These are phyloP conservation scores for Xylaria curta DNA, from an alignment of 495 filamentous ascomycete species.

Conservation along the genomic window DNA sequence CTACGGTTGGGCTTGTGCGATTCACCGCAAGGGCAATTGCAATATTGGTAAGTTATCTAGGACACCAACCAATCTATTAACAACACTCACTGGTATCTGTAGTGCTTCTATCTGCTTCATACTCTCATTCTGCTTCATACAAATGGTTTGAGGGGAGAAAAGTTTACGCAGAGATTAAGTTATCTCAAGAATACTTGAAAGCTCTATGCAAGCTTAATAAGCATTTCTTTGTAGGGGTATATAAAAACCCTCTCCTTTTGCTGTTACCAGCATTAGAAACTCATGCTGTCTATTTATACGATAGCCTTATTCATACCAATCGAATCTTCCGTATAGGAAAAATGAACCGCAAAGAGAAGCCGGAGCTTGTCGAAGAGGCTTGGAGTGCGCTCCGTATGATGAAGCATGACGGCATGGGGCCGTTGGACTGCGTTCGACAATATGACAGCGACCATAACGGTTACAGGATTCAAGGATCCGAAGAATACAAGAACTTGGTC, in stretches of 20 bases:
- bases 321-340: not conserved
- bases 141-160: no score
- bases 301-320: not conserved
- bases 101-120: not conserved
- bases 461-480: not conserved
- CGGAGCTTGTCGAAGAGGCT: not conserved
- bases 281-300: not conserved
- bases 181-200: not conserved
- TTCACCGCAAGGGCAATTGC: not conserved
- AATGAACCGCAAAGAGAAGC: not conserved
- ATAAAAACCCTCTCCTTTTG: not conserved
- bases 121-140: no score
- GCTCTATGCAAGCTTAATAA: not conserved
- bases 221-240: not conserved
- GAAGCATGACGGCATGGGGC: not conserved
- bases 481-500: not conserved
- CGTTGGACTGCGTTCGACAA: not conserved
- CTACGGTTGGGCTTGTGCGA: not conserved
- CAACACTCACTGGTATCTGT: not conserved
- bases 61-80: not conserved
- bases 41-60: not conserved
- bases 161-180: no score
- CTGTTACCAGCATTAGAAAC: not conserved
- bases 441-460: not conserved
- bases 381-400: not conserved